These are phyloP conservation scores for Termitomyces sp. DNA, from an alignment of 768 basidiomycete genomes.

Conservation along the genomic window DNA sequence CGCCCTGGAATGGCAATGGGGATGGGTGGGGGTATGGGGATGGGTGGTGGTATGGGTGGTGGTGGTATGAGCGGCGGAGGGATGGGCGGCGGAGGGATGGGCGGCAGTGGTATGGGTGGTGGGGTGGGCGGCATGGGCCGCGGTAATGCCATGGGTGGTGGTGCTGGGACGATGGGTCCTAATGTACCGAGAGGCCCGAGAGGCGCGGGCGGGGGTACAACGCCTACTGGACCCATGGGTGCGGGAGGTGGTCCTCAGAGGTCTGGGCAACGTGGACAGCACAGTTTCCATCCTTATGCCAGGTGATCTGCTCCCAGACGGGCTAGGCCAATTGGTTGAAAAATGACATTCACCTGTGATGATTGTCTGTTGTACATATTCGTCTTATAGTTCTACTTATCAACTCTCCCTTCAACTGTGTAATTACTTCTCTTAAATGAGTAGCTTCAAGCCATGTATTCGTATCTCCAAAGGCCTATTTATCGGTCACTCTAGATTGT, in stretches of 20 bases:
- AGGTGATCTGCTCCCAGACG: constrained; percentile 31
- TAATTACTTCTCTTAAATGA: neutral
- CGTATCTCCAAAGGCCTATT: neutral
- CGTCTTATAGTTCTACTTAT: constrained; percentile 12
- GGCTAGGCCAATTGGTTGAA: neutral
- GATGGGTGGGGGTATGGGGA: constrained; percentile 30
- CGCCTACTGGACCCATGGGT: constrained; percentile 29
- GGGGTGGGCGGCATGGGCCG: constrained; percentile 30
- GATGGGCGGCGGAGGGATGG: constrained; percentile 31
- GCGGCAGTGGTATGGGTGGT: constrained; percentile 26
- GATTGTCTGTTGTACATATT: constrained; percentile 7
- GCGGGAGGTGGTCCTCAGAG: constrained; percentile 66
- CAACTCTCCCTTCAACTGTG: neutral
- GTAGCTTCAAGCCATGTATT: neutral
- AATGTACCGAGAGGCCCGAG: constrained; percentile 64
- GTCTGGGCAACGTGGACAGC: constrained; percentile 66
- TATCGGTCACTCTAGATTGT: neutral
- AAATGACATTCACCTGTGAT: neutral
- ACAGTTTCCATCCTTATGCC: constrained; percentile 82
- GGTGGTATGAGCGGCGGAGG: constrained; percentile 24
- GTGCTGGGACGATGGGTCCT: constrained; percentile 39
- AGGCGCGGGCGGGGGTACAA: constrained; percentile 47
- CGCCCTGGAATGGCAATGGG: constrained; percentile 32
- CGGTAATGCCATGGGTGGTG: constrained; percentile 32
- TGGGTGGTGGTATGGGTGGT: constrained; percentile 32